Conservation (phyloP, 768 basidiomycete species). For the Mycena venus region DNA sequence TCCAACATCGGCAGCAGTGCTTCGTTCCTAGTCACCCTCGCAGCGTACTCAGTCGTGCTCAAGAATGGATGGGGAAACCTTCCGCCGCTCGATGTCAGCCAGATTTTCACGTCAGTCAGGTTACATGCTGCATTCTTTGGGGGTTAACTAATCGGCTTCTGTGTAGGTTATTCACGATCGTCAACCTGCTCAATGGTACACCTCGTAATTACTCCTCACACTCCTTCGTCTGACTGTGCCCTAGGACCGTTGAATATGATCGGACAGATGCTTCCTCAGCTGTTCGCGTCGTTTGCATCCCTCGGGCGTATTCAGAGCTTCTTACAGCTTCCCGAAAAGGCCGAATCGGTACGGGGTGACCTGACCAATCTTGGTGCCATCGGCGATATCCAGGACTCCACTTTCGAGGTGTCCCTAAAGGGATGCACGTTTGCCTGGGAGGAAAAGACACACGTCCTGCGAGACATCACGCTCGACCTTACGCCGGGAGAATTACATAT, state of each 20-base stretch:
- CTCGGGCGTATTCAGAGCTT: conserved; percentile 22
- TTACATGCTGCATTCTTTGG: too few relatives aligned
- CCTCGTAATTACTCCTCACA: background rate
- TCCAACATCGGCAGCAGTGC: conserved; percentile 12
- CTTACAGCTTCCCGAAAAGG: conserved; percentile 25
- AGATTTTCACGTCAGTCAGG: conserved; percentile 18
- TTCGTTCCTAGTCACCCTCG: conserved; percentile 17
- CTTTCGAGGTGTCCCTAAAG: conserved; percentile 7
- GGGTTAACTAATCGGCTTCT: too few relatives aligned
- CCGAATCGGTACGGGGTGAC: background rate
- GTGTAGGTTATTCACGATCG: background rate
- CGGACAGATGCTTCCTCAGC: conserved; percentile 3
- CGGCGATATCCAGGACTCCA: background rate
- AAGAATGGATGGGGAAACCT: conserved; percentile 1
- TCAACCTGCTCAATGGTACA: conserved; percentile 10
- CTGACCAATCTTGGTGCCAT: background rate
- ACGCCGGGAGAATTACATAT: conserved; percentile 16
- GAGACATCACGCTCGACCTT: conserved; percentile 17
- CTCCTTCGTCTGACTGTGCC: background rate
- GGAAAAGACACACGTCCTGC: conserved; percentile 7
- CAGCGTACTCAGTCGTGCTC: conserved; percentile 13
- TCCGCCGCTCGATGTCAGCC: conserved; percentile 13
- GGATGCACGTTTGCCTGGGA: conserved; percentile 26
- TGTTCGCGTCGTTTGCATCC: conserved; percentile 23
- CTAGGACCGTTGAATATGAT: conserved; percentile 11